A percentile compares a stretch with the other conserved stretches of the same genome.
phyloP scores from a whole-genome alignment of 345 rosid genomes.

The Melaleuca quinquenervia region DNA sequence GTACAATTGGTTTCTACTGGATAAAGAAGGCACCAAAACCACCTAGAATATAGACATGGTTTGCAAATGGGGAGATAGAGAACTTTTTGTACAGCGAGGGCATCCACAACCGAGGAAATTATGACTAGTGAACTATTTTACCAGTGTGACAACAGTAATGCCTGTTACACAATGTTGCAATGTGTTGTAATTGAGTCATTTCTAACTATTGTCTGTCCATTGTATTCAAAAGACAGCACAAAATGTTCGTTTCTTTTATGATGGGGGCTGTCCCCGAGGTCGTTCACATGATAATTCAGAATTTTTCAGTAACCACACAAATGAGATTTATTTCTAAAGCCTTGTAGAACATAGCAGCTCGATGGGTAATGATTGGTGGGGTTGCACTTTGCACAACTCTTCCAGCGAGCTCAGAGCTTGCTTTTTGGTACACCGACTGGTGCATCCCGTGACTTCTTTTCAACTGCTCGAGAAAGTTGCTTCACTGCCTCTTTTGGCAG shows the following conservation, averaged over 20 bases:
- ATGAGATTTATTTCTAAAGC: neutral
- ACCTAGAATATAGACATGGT: neutral
- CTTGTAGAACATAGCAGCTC: neutral
- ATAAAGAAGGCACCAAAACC: neutral
- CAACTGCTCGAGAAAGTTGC: slow-evolving; percentile 36
- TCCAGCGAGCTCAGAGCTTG: neutral
- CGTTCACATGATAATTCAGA: neutral
- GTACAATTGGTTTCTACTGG: neutral
- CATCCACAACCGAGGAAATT: neutral
- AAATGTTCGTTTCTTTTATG: neutral
- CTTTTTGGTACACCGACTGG: neutral
- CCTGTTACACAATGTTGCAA: neutral
- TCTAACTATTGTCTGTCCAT: neutral
- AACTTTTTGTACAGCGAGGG: neutral
- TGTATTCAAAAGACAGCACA: neutral
- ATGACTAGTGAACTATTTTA: neutral
- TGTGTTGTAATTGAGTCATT: neutral
- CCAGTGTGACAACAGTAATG: neutral
- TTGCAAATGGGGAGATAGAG: neutral
- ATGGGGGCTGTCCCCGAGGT: neutral
- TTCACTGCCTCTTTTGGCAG: slow-evolving; percentile 29
- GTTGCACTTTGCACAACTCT: neutral
- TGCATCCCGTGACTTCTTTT: slow-evolving; percentile 26
- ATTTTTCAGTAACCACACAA: neutral
- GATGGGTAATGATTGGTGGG: neutral